Percentiles rank a stretch among this genome's conserved stretches.
These are phyloP conservation scores for Phyllachora maydis DNA, from an alignment of 2,329 filamentous ascomycete species.

Conservation along the genomic window DNA sequence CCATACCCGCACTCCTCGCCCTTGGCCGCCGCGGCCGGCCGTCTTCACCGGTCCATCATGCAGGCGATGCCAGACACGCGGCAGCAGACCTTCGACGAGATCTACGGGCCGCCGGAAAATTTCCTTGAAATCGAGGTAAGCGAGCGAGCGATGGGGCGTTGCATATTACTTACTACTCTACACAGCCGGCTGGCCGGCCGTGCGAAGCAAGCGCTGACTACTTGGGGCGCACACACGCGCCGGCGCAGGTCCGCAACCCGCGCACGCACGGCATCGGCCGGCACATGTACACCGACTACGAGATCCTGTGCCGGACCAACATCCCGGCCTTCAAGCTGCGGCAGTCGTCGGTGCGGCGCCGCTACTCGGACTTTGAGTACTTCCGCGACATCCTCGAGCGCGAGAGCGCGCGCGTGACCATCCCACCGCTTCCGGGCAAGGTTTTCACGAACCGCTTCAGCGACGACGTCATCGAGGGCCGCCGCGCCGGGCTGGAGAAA, in stretches of 20 bases:
- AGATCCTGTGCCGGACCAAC: constrained; percentile 94
- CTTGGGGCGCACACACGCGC: constrained; percentile 1
- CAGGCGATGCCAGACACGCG: constrained; percentile 53
- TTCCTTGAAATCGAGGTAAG: constrained; percentile 91
- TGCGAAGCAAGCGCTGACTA: not conserved
- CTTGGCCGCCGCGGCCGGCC: constrained; percentile 10
- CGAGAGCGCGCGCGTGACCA: constrained; percentile 83
- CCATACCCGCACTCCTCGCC: constrained; percentile 8
- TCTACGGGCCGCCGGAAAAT: constrained; percentile 96
- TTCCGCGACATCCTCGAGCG: constrained; percentile 96
- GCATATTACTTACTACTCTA: too few relatives aligned
- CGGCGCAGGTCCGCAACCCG: constrained; percentile 85
- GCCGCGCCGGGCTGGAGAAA: constrained; percentile 76
- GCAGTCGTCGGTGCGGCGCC: constrained; percentile 67
- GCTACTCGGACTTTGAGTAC: constrained; percentile 97
- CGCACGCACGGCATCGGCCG: constrained; percentile 88
- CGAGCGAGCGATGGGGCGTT: constrained; percentile 2
- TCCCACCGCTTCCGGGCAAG: constrained; percentile 87
- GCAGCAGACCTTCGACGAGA: constrained; percentile 94
- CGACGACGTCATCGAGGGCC: constrained; percentile 93
- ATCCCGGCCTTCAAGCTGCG: constrained; percentile 97
- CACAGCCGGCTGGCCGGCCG: not conserved
- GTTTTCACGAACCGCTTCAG: constrained; percentile 97
- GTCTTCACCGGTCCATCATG: constrained; percentile 31
- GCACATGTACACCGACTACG: constrained; percentile 96